Base-by-base conservation (phyloP, 305 asterid species). In the Salvia sclarea region DNA sequence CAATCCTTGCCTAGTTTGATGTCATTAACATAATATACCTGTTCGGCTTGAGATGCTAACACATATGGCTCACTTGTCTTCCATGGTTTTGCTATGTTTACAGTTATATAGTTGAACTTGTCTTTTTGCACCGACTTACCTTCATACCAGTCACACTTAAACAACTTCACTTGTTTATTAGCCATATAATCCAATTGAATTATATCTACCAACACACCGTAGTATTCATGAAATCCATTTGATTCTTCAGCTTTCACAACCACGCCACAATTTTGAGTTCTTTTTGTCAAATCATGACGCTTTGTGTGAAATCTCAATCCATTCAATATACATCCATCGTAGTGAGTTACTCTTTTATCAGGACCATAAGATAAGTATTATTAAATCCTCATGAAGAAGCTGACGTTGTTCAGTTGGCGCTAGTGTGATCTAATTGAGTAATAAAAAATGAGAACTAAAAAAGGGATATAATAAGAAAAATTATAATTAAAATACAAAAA, bases 321-420 rank as follows among this genome's bases (percentile, higher is more conserved):
- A 67, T 67, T 55, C 16, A 67, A 56, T 22, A 55, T 43, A 13
- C 74, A 69, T 17, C 22, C 58, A 11, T 57, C 59, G 33, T 44
- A 57, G 21, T 40, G 69, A 40, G 57, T 50, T 13, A 61, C 69
- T 3, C 68, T 60, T 48, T 37, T 48, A 38, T 70, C 68, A 35
- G 61, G 69, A 0, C 64, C 64, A 71, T 61, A 71, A 10, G 70
- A 56, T 11, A 71, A 61, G 16, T 71, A 16, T 35, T 1, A 22
- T 1, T 4, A 70, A 30, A 61, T 71, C 64, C 13, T 52, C 37
- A 28, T 24, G 10, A 53, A 5, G 52, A 9, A 5, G 21, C 16
- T 45, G 16, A 0, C 7, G 13, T 45, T 45, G 21, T 14, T 40
- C 14, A 9, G 10, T 45, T 45, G 0, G 12, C 8, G 21, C 9